Evolutionary conservation across 1,139 yeast species (phyloP).

Genomic region (Candida gigantensis): DNA sequence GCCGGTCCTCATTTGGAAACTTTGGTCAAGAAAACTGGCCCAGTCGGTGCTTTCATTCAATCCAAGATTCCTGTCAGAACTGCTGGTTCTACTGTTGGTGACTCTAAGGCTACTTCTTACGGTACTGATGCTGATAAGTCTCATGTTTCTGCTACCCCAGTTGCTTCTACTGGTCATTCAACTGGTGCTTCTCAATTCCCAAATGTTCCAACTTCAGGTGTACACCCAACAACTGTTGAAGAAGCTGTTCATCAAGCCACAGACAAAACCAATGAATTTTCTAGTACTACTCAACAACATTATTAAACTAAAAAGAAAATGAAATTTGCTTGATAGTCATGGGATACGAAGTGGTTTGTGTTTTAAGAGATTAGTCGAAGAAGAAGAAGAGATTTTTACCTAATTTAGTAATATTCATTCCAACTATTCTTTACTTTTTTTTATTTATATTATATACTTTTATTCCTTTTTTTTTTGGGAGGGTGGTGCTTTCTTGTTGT

Average conservation of each 20-base stretch:
- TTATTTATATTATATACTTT: too few species aligned
- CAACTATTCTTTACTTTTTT: too few species aligned
- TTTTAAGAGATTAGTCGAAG: too few species aligned
- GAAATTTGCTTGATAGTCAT: too few species aligned
- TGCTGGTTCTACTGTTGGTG: conserved; percentile 69
- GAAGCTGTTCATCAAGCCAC: conserved; percentile 23
- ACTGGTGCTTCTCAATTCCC: conserved; percentile 50
- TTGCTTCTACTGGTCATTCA: conserved; percentile 23
- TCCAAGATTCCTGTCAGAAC: conserved; percentile 69
- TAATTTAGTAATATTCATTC: too few species aligned
- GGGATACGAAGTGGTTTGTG: too few species aligned
- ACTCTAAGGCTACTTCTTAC: conserved; percentile 34
- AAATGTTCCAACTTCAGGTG: conserved; percentile 44
- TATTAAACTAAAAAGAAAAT: too few species aligned
- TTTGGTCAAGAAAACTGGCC: conserved; percentile 61
- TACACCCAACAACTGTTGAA: conserved; percentile 24
- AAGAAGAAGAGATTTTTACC: too few species aligned
- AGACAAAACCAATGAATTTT: conserved; percentile 11
- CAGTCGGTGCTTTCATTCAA: conserved; percentile 59
- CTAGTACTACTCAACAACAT: conserved; percentile 12
- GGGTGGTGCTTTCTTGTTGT: not conserved
- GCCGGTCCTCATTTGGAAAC: conserved; percentile 47
- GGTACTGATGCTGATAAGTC: conserved; percentile 27
- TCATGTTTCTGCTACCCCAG: conserved; percentile 25
- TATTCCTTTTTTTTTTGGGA: too few species aligned